These are phyloP conservation scores for Cladosporium sphaerospermum DNA, from an alignment of 2,329 filamentous ascomycete species.

Conservation along the genomic window DNA sequence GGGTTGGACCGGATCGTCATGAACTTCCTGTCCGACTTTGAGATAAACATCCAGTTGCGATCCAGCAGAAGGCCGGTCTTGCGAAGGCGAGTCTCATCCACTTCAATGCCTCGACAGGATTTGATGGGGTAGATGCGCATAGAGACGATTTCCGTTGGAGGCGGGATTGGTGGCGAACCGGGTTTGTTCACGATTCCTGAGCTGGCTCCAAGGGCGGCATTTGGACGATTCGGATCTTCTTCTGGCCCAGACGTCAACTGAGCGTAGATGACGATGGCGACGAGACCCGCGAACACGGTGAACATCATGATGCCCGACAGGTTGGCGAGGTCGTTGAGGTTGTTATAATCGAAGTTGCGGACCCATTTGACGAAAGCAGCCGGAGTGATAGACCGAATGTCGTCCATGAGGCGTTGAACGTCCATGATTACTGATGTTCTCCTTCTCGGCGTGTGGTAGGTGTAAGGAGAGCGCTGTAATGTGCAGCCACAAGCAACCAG, in stretches of 20 bases:
- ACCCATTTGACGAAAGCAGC: neutral
- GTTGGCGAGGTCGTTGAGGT: constrained; percentile 6
- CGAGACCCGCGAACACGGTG: constrained; percentile 20
- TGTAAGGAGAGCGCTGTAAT: too few relatives aligned
- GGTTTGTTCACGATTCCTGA: constrained; percentile 18
- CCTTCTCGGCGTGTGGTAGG: too few relatives aligned
- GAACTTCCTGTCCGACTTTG: constrained; percentile 47
- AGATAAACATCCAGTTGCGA: constrained; percentile 61
- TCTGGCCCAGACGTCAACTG: constrained; percentile 15
- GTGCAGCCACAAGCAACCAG: too few relatives aligned
- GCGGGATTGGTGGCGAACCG: constrained; percentile 27
- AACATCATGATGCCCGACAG: constrained; percentile 21
- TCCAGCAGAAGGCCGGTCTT: constrained; percentile 56
- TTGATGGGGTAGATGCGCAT: constrained; percentile 60
- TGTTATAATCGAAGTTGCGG: constrained; percentile 9
- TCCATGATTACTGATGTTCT: neutral
- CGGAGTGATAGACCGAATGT: constrained; percentile 5
- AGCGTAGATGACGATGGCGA: constrained; percentile 21
- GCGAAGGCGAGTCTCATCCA: constrained; percentile 47
- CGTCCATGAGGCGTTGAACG: neutral
- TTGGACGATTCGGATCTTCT: neutral
- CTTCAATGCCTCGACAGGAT: constrained; percentile 56
- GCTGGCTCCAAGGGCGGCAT: constrained; percentile 18
- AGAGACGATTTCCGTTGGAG: constrained; percentile 38
- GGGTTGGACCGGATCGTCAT: constrained; percentile 57